These are phyloP conservation scores for Schwanniomyces vanrijiae DNA, from an alignment of 805 yeast species.

Conservation along the genomic window DNA sequence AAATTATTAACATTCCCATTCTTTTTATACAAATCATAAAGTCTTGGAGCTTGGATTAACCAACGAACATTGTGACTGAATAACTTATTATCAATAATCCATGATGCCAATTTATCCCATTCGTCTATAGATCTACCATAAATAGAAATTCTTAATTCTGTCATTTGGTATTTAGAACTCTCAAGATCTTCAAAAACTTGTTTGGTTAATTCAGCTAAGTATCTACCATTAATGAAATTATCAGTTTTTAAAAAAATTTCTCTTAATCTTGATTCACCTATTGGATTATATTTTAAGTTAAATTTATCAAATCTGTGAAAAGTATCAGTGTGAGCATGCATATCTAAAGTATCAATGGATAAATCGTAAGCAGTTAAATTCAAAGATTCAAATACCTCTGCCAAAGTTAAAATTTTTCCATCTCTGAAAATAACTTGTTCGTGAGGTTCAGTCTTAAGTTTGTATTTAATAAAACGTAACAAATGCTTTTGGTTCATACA, in stretches of 20 bases:
- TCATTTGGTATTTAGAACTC: slow-evolving; percentile 94
- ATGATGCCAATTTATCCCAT: slow-evolving; percentile 93
- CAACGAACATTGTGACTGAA: slow-evolving; percentile 94
- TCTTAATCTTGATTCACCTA: slow-evolving; percentile 96
- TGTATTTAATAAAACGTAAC: slow-evolving; percentile 89
- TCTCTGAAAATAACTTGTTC: slow-evolving; percentile 94
- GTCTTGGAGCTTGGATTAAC: slow-evolving; percentile 93
- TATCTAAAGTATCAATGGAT: slow-evolving; percentile 94
- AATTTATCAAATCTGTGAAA: slow-evolving; percentile 98
- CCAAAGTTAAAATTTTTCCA: slow-evolving; percentile 79
- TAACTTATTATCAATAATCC: slow-evolving; percentile 93
- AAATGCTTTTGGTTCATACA: slow-evolving; percentile 99
- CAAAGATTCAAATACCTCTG: slow-evolving; percentile 89
- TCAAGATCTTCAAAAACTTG: slow-evolving; percentile 95
- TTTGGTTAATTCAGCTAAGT: slow-evolving; percentile 88
- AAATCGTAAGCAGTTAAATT: slow-evolving; percentile 91
- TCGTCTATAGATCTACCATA: slow-evolving; percentile 89
- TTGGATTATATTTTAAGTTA: slow-evolving; percentile 94
- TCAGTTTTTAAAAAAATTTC: slow-evolving; percentile 96
- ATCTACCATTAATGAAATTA: slow-evolving; percentile 83
- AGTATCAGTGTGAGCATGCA: slow-evolving; percentile 99
- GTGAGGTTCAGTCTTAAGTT: slow-evolving; percentile 80
- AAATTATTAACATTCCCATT: slow-evolving; percentile 68
- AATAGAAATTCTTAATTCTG: slow-evolving; percentile 91
- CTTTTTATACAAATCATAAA: slow-evolving; percentile 85